Base-by-base conservation (phyloP, 768 basidiomycete species). In the Mycena belliarum region DNA sequence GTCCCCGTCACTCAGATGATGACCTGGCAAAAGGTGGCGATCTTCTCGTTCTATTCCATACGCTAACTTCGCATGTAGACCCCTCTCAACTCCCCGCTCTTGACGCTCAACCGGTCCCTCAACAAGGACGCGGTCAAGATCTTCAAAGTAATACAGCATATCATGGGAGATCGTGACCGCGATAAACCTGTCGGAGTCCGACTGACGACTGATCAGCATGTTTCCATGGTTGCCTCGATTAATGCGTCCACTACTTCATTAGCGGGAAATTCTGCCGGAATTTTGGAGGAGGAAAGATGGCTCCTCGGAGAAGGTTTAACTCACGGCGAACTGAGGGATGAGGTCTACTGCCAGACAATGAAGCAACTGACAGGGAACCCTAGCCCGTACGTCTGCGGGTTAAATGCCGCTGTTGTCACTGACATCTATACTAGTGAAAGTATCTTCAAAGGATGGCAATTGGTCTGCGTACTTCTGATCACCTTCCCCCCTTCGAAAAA, bases 401-500 rank as follows among this genome's bases (percentile, higher is more conserved):
- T 40, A 26, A 20, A 21, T 26, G 18, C 23, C 21, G 37, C 6
- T 20, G 18, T 15, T 49, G 25, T 16, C 28, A 51, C 49, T 54
- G 7, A 59, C 44, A n/a, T 38, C 47, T 14, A 38, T 40, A 45
- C 15, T 63, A 94, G 92, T 20, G 91, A 94, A 67, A 89, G 92
- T 67, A 69, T 85, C 29, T 93, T 97, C 76, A 89, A 88, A 67
- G 95, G 95, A 24, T 97, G 94, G 90, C 95, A 97, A 67, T 76
- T 97, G 46, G 75, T 96, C 42, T 96, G 93, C 68, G 93, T 98
- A 3, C 77, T 95, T 25, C 78, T 95, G n/a, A 84, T 91, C 52
- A 90, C 93, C 3, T 98, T 98, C 70, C 91, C 92, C 6, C 95
- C 95, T 1, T 95, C 93, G 11, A 94, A 93, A 74, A 88, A 94